These are phyloP conservation scores for Allantophomopsis cytisporea DNA, from an alignment of 2,329 filamentous ascomycete species.

Conservation along the genomic window DNA sequence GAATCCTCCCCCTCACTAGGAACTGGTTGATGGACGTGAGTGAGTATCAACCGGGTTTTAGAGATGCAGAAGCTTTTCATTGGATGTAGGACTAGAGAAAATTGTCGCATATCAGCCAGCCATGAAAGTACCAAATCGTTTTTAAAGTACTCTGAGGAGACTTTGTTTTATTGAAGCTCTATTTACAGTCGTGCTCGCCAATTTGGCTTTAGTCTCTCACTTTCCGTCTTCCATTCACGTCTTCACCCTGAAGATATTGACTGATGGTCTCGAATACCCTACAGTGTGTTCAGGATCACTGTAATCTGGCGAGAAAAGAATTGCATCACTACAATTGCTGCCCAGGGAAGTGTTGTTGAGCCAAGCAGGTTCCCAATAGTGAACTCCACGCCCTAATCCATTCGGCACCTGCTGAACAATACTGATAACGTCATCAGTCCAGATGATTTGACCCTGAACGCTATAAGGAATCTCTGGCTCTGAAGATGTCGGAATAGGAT, in stretches of 20 bases:
- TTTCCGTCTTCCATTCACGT: not conserved
- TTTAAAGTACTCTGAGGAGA: too few relatives aligned
- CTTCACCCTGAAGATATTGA: conserved; percentile 12
- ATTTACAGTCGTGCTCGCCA: too few relatives aligned
- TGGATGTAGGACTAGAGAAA: too few relatives aligned
- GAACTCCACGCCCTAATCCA: conserved; percentile 39
- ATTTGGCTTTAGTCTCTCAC: not conserved
- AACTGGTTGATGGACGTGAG: too few relatives aligned
- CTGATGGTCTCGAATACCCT: conserved; percentile 16
- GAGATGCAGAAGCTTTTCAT: too few relatives aligned
- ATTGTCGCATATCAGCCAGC: too few relatives aligned
- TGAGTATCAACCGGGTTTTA: too few relatives aligned
- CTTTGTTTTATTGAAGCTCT: too few relatives aligned
- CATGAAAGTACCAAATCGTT: too few relatives aligned
- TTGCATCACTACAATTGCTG: conserved; percentile 48
- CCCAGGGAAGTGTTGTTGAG: conserved; percentile 49
- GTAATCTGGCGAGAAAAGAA: conserved; percentile 35
- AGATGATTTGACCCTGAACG: conserved; percentile 45
- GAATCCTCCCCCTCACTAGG: too few relatives aligned
- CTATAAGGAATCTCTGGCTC: conserved; percentile 42
- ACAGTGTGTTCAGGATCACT: conserved; percentile 10
- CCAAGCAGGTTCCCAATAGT: conserved; percentile 65
- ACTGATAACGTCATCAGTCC: conserved; percentile 42
- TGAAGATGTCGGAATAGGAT: conserved; percentile 15
- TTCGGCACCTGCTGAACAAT: conserved; percentile 37